Percentiles rank a stretch among this genome's conserved stretches.
These are phyloP conservation scores for Globisporangium alternatum DNA, from an alignment of 352 stramenopile genomes.

Conservation along the genomic window DNA sequence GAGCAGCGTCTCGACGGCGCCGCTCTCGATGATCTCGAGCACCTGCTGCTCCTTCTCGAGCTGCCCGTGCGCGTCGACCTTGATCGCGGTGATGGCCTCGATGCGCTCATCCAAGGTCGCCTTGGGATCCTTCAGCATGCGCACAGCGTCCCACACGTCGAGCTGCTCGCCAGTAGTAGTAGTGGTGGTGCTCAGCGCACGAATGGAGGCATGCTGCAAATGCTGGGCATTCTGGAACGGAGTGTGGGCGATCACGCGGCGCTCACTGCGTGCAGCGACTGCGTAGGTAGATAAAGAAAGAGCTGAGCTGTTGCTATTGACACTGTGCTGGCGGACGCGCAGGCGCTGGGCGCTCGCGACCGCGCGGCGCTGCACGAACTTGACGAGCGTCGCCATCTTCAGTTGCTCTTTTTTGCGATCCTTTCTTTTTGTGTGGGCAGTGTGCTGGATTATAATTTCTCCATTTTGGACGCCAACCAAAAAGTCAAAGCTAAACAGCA, in stretches of 20 bases:
- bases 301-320: neutral
- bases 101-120: conserved; percentile 30
- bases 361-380: conserved; percentile 10
- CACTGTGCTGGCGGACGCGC: neutral
- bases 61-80: conserved; percentile 26
- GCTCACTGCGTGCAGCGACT: neutral
- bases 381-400: conserved; percentile 8
- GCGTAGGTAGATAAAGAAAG: neutral
- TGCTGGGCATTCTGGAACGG: neutral
- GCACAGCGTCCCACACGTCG: conserved; percentile 25
- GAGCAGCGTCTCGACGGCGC: conserved; percentile 40
- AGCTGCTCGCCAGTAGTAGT: neutral
- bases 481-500: neutral
- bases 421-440: neutral
- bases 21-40: conserved; percentile 56
- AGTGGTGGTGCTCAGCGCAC: conserved; percentile 1
- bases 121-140: conserved; percentile 35
- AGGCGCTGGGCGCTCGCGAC: neutral
- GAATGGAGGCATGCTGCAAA: neutral
- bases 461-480: neutral
- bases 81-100: conserved; percentile 32
- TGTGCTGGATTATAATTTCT: neutral
- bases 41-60: conserved; percentile 35
- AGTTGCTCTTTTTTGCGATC: neutral
- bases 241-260: neutral